A percentile compares a stretch with the other conserved stretches of the same genome.
Evolutionary conservation across 2,329 filamentous ascomycete genomes (phyloP).

Genomic region (Dactylellina haptotyla): DNA sequence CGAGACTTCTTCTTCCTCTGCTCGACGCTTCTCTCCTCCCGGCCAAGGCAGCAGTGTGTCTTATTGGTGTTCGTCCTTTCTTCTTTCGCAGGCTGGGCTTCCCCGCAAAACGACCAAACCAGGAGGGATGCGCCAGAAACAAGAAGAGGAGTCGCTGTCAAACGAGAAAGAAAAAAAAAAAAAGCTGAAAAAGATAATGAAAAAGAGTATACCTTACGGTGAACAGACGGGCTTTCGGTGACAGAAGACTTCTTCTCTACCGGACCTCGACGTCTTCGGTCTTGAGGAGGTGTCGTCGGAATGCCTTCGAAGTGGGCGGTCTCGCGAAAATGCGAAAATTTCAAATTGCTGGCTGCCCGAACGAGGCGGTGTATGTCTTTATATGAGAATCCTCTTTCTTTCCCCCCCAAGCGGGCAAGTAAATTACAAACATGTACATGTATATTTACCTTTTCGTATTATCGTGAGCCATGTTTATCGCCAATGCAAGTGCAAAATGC

Average conservation of each 20-base stretch:
- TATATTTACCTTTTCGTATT: neutral
- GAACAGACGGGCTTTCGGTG: neutral
- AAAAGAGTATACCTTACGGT: neutral
- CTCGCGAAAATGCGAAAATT: neutral
- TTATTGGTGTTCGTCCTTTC: too few relatives aligned
- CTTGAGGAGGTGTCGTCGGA: neutral
- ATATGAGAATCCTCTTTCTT: neutral
- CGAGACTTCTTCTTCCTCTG: neutral
- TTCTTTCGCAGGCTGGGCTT: neutral
- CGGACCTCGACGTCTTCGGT: too few relatives aligned
- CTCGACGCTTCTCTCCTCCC: neutral
- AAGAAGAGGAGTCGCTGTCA: neutral
- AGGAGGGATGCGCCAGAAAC: neutral
- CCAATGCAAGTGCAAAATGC: slow-evolving; percentile 42
- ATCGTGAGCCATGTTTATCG: slow-evolving; percentile 32
- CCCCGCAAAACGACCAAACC: neutral
- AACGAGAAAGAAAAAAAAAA: neutral
- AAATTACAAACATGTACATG: too few relatives aligned
- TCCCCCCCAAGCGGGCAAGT: neutral
- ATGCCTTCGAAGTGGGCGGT: too few relatives aligned
- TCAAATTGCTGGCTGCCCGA: neutral
- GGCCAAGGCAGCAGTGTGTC: too few relatives aligned
- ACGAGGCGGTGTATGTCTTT: slow-evolving; percentile 23
- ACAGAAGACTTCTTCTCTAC: neutral
- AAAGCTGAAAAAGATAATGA: slow-evolving; percentile 1